phyloP scores from a whole-genome alignment of 768 basidiomycete species.

The Crucibulum laeve region DNA sequence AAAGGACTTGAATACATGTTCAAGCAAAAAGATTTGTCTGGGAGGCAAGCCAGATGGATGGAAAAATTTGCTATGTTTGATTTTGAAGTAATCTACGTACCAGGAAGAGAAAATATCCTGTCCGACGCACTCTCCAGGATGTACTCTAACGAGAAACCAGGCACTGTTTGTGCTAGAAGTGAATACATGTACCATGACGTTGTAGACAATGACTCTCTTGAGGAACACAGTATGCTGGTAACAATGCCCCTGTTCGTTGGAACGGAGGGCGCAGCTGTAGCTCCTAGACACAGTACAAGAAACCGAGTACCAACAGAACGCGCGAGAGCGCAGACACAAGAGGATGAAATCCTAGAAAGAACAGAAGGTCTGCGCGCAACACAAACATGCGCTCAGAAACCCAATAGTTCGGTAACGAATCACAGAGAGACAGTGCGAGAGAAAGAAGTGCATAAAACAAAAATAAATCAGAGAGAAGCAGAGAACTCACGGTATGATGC shows the following conservation, averaged over 20 bases:
- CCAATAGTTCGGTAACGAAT: no score
- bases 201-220: constrained; percentile 4
- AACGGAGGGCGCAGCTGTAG: neutral
- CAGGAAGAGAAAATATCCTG: constrained; percentile 25
- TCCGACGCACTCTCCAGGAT: constrained; percentile 30
- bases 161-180: constrained; percentile 7
- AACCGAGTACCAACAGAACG: neutral
- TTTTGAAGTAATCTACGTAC: constrained; percentile 16
- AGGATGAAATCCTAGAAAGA: no score
- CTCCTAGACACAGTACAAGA: neutral
- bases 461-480: no score
- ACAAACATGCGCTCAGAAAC: no score
- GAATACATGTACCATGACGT: constrained; percentile 11
- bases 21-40: constrained; percentile 22
- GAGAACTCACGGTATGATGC: no score
- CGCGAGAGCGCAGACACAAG: no score
- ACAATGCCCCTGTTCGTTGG: neutral
- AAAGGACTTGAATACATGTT: constrained; percentile 17
- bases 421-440: no score
- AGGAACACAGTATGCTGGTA: constrained; percentile 1
- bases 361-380: no score
- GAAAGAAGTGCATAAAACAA: no score
- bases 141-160: constrained; percentile 7
- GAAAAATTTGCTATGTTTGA: constrained; percentile 28
- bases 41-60: constrained; percentile 26